Evolutionary conservation across 495 filamentous ascomycete genomes (phyloP), one percentile per base, ranked within the genome.

Genomic region (Xylaria intraflava): DNA sequence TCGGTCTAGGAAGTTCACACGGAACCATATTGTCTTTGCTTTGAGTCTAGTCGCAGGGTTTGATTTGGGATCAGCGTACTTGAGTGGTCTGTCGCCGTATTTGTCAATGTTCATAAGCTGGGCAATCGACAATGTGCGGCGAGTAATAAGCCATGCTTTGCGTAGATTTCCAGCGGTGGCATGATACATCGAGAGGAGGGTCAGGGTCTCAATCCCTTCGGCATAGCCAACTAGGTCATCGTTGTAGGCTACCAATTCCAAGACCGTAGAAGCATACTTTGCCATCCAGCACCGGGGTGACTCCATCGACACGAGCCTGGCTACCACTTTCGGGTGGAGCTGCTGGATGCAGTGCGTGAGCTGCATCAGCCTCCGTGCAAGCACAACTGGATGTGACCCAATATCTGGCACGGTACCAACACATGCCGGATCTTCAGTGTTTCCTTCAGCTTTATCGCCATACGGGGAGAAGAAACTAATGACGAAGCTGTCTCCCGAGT

Each of bases 331-430:
- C 0, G 67, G 55, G 14, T 71, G 60, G 1, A 78, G 61, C 40
- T 78, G 72, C 48, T 77, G 73, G 31, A 80, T 61, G 52, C 74
- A 79, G 51, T 76, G 61, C 14, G 66, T 68, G 11, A 81, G 51
- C 49, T 77, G 73, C 41, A 81, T 62, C 5, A 81, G 59, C 20
- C 66, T 66, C 45, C 66, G 70, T 14, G 77, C 75, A 12, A 80
- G 65, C 2, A 72, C 36, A 17, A 69, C 61, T 0, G 78, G 78
- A 53, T 78, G 73, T 41, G 66, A 63, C 6, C n/a, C 11, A 69
- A 65, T 11, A 54, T 41, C 8, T 3, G 71, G 66, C n/a, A 69
- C 48, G 12, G 51, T 46, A 16, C 56, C 23, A 19, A 74, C 30
- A 24, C 51, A 48, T 23, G 68, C 67, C 11, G 59, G 46, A 2